These are phyloP conservation scores for Mycocentrospora acerina DNA, from an alignment of 2,329 filamentous ascomycete genomes.

Conservation along the genomic window DNA sequence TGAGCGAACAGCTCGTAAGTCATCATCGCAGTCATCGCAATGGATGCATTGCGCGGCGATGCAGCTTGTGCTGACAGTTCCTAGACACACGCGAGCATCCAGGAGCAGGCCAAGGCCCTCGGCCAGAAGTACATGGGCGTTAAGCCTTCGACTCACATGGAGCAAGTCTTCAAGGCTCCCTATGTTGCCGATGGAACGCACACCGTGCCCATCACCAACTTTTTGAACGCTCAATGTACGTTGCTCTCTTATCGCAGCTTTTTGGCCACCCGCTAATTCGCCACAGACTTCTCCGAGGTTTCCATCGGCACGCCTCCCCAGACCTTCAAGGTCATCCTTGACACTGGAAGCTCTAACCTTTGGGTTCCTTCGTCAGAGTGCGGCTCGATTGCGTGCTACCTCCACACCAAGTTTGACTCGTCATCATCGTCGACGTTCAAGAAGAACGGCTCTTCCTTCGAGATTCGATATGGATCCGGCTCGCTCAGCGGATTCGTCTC, in stretches of 20 bases:
- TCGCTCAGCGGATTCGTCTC: conserved; percentile 93
- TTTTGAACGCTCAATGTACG: conserved; percentile 97
- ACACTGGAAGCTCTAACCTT: conserved; percentile 97
- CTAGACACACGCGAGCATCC: conserved; percentile 75
- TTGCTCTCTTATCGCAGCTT: conserved; percentile 14
- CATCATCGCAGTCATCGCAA: conserved; percentile 10
- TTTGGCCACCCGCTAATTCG: conserved; percentile 15
- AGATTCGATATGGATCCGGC: conserved; percentile 94
- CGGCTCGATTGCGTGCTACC: conserved; percentile 94
- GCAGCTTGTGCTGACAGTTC: conserved; percentile 22
- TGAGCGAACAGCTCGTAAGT: conserved; percentile 88
- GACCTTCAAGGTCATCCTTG: conserved; percentile 96
- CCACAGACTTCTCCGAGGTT: conserved; percentile 91
- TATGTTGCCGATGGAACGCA: conserved; percentile 68
- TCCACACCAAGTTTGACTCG: conserved; percentile 96
- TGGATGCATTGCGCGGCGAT: conserved; percentile 5
- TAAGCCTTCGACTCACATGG: conserved; percentile 66
- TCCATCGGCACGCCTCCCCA: conserved; percentile 88
- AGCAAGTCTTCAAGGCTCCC: conserved; percentile 78
- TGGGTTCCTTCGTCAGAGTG: conserved; percentile 94
- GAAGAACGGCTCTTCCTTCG: conserved; percentile 88
- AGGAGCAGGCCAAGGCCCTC: conserved; percentile 77
- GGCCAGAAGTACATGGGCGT: conserved; percentile 97
- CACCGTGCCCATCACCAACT: conserved; percentile 90
- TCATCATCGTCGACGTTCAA: conserved; percentile 86